Conservation (phyloP, 441 rosid species). For the Mallotus repandus region DNA sequence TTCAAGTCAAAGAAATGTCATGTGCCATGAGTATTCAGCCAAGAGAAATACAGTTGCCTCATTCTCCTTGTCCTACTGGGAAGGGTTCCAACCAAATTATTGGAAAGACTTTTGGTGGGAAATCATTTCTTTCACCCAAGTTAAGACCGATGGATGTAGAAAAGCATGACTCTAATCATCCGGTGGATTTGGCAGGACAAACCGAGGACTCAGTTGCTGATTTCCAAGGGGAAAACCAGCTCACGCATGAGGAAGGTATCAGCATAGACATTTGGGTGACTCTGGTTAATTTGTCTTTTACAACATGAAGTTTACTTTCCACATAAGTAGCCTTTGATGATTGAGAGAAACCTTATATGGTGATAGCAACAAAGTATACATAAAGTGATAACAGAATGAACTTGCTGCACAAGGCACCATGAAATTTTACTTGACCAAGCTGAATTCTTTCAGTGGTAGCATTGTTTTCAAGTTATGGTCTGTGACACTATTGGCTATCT, state of each 20-base stretch:
- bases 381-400: not conserved
- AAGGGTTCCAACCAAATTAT: constrained; percentile 39
- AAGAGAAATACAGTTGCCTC: constrained; percentile 25
- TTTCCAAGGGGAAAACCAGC: constrained; percentile 45
- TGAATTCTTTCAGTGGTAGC: not conserved
- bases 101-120: constrained; percentile 22
- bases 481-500: not conserved
- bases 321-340: no score
- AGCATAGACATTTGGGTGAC: not conserved
- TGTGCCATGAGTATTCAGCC: constrained; percentile 34
- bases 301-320: not conserved
- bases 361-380: not conserved
- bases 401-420: not conserved
- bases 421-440: no score
- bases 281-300: not conserved
- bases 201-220: constrained; percentile 32
- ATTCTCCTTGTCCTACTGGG: constrained; percentile 33
- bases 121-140: constrained; percentile 19
- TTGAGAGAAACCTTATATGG: not conserved
- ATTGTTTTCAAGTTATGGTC: no score
- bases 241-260: constrained; percentile 41
- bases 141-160: constrained; percentile 20
- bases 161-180: constrained; percentile 25
- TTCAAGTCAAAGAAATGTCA: constrained; percentile 45
- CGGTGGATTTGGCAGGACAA: constrained; percentile 19